phyloP scores from a whole-genome alignment of 2,329 filamentous ascomycete species.

The Teratosphaeria zuluensis region DNA sequence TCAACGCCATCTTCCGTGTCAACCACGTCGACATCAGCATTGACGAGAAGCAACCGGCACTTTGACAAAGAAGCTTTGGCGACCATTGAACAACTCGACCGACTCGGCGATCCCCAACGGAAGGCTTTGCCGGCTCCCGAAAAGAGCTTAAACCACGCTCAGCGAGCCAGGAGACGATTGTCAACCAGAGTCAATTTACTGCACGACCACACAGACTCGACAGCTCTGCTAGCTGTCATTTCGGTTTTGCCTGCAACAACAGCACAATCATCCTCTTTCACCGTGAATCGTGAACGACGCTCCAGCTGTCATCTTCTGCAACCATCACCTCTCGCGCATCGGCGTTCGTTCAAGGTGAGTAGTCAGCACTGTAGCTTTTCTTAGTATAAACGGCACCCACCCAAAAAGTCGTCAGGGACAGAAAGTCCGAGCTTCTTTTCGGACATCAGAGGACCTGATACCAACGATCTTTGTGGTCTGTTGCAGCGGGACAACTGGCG shows the following conservation, averaged over 20 bases:
- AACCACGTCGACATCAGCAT: background rate
- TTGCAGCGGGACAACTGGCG: background rate
- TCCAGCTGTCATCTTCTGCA: slow-evolving; percentile 1
- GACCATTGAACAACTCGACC: background rate
- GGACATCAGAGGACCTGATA: background rate
- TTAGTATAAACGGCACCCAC: background rate
- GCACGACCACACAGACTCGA: background rate
- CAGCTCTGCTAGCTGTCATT: background rate
- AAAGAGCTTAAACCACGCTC: background rate
- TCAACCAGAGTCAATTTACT: slow-evolving; percentile 2
- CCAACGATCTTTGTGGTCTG: background rate
- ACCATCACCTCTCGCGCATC: background rate
- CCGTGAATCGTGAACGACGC: background rate
- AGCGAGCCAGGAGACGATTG: background rate
- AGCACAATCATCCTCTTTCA: background rate
- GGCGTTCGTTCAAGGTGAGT: slow-evolving; percentile 2
- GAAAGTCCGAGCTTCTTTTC: background rate
- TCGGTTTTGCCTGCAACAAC: background rate
- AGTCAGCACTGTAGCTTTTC: slow-evolving; percentile 1
- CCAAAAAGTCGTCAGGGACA: background rate
- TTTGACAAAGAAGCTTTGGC: background rate
- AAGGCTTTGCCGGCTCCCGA: background rate
- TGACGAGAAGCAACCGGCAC: background rate
- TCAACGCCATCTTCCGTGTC: background rate
- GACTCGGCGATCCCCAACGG: slow-evolving; percentile 1